phyloP scores from a whole-genome alignment of 2,329 filamentous ascomycete species.

The Stagonosporopsis rhizophila region DNA sequence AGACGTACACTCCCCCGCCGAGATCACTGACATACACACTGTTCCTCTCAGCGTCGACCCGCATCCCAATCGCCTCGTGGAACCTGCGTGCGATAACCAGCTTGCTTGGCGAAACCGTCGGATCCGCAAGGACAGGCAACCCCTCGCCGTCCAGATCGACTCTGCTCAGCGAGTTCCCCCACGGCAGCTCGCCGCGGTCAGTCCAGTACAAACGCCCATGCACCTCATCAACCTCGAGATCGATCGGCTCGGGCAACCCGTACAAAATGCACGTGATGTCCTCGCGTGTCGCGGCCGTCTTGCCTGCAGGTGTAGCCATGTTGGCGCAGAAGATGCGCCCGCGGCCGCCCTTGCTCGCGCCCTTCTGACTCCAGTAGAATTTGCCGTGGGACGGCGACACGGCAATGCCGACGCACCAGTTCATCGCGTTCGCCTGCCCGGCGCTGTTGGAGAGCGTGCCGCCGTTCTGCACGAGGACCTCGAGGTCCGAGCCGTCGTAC shows the following conservation, averaged over 20 bases:
- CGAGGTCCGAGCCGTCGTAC: conserved; percentile 18
- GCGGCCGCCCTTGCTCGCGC: conserved; percentile 57
- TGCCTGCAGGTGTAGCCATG: conserved; percentile 49
- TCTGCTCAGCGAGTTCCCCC: conserved; percentile 62
- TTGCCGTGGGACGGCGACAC: conserved; percentile 54
- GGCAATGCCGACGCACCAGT: conserved; percentile 65
- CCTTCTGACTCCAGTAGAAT: conserved; percentile 69
- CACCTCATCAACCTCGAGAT: conserved; percentile 62
- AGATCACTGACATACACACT: conserved; percentile 30
- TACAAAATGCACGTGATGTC: conserved; percentile 38
- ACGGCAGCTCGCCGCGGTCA: conserved; percentile 64
- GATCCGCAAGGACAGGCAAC: conserved; percentile 21
- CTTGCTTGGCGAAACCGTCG: not conserved
- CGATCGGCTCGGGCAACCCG: conserved; percentile 54
- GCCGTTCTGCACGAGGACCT: conserved; percentile 17
- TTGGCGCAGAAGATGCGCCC: conserved; percentile 63
- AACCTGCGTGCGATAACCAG: conserved; percentile 25
- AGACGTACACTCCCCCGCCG: conserved; percentile 23
- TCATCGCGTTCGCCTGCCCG: conserved; percentile 40
- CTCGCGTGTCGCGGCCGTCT: conserved; percentile 22
- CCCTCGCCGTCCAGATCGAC: conserved; percentile 42
- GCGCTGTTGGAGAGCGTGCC: not conserved
- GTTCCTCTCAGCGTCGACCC: conserved; percentile 15
- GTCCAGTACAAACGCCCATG: conserved; percentile 64
- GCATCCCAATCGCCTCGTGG: conserved; percentile 34